Conservation (phyloP, 1,139 yeast genomes). For the Scheffersomyces lignicola region DNA sequence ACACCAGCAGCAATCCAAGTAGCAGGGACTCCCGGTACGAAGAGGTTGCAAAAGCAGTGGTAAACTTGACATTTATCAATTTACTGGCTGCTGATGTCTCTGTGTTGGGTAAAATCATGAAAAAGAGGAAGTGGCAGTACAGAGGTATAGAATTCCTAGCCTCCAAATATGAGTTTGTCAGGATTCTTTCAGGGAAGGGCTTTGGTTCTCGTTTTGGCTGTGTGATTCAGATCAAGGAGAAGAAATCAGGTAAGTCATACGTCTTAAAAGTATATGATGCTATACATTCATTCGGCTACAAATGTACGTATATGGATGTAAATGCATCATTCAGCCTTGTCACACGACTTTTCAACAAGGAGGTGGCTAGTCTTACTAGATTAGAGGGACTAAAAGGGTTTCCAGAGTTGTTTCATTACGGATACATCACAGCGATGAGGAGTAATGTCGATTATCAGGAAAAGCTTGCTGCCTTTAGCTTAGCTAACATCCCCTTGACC, state of each 20-base stretch:
- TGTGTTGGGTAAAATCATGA: slow-evolving; percentile 2
- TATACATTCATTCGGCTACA: not conserved
- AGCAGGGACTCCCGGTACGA: too few species aligned
- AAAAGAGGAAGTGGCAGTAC: not conserved
- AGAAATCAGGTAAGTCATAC: not conserved
- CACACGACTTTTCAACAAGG: slow-evolving; percentile 2
- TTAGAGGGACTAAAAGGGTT: not conserved
- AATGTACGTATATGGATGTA: not conserved
- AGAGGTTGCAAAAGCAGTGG: not conserved
- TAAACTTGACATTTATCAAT: not conserved
- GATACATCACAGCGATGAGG: not conserved
- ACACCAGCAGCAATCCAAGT: too few species aligned
- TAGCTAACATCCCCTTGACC: not conserved
- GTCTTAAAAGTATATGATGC: not conserved
- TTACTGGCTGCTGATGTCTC: slow-evolving; percentile 1
- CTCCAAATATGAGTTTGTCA: not conserved
- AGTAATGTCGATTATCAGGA: not conserved
- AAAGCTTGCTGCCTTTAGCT: slow-evolving; percentile 1
- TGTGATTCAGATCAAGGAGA: not conserved
- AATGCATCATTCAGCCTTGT: slow-evolving; percentile 3
- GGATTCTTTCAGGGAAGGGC: not conserved
- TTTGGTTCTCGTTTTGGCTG: not conserved
- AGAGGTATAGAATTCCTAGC: not conserved
- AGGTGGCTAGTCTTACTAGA: slow-evolving; percentile 1
- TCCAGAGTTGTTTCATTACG: not conserved